Base-by-base conservation (phyloP, 805 yeast species). In the Candida ulmi region DNA sequence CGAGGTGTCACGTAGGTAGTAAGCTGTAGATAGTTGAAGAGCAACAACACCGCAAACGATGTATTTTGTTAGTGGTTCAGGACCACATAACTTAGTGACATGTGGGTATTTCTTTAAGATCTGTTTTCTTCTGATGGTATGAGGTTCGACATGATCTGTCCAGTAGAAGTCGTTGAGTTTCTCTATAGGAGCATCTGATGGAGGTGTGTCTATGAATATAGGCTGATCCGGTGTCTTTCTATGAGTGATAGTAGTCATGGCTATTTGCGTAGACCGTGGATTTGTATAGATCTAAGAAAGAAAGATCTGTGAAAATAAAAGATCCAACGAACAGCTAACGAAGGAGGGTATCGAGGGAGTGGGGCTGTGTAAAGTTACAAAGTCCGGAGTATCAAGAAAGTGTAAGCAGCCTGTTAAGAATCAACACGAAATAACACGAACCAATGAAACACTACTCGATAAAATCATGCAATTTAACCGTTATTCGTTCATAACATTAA, bases 61-160 rank as follows among this genome's bases (percentile, higher is more conserved):
- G 67, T 82, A 88, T 56, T 88, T 88, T 3, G 96, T 88, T 38
- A 71, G 60, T 1, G 96, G 95, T 59, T 88, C 97, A 44, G 78
- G 85, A 5, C 96, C 96, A 36, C 85, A 80, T 18, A 88, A 70
- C 57, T 83, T 83, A 17, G 82, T 69, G 17, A 88, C 84, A 45
- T 87, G 79, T 1, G 96, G 96, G 54, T 88, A 76, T 38, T 77
- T 78, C 48, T 76, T 74, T 52, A 88, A 63, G 41, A 88, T 88
- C 42, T 69, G 71, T 62, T 81, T 83, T 43, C 96, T 70, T 45
- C 96, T 68, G 4, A 72, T 52, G 3, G 81, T 74, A 55, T 88
- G 96, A 3, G 95, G 95, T 57, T 88, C 96, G 36, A 73, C 73
- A 40, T 76, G 83, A 38, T 76, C 73, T 1, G 96, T 88, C 91